phyloP scores from a whole-genome alignment of 2,329 filamentous ascomycete species.

The Pseudogymnoascus destructans region DNA sequence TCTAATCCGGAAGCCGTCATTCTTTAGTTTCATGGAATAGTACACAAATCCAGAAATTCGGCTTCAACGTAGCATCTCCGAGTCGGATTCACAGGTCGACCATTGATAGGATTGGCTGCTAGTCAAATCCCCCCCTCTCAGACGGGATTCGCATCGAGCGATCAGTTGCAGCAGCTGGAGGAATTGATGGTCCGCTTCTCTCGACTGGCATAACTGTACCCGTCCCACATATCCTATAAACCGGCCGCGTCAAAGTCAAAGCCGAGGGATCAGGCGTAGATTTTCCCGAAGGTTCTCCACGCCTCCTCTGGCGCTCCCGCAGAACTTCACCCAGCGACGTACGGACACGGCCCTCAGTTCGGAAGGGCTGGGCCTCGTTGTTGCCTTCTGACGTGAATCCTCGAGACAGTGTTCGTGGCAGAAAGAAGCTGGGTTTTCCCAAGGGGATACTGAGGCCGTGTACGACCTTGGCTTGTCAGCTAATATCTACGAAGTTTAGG shows the following conservation, averaged over 20 bases:
- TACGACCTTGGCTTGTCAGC: conserved; percentile 40
- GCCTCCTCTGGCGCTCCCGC: conserved; percentile 15
- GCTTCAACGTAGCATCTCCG: no score
- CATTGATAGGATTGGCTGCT: no score
- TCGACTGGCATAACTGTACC: not conserved
- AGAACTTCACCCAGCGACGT: conserved; percentile 13
- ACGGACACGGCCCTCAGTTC: conserved; percentile 12
- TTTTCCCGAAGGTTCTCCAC: conserved; percentile 11
- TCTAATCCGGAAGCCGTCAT: no score
- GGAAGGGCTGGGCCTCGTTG: conserved; percentile 14
- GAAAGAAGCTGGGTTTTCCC: conserved; percentile 46
- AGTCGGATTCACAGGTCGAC: no score
- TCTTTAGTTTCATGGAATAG: no score
- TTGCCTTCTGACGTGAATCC: conserved; percentile 24
- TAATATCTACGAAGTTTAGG: not conserved
- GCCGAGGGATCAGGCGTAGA: conserved; percentile 12
- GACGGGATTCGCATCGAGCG: conserved; percentile 35
- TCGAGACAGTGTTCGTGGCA: conserved; percentile 49
- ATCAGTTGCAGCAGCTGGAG: conserved; percentile 13
- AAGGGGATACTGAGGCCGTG: conserved; percentile 74
- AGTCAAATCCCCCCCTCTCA: conserved; percentile 21
- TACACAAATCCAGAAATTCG: no score
- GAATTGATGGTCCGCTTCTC: conserved; percentile 12
- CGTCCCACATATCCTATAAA: conserved; percentile 32
- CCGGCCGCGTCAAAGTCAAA: conserved; percentile 19